Evolutionary conservation across 768 basidiomycete species (phyloP), one percentile per base, ranked within the genome.

Genomic region (Termitomyces sp.): DNA sequence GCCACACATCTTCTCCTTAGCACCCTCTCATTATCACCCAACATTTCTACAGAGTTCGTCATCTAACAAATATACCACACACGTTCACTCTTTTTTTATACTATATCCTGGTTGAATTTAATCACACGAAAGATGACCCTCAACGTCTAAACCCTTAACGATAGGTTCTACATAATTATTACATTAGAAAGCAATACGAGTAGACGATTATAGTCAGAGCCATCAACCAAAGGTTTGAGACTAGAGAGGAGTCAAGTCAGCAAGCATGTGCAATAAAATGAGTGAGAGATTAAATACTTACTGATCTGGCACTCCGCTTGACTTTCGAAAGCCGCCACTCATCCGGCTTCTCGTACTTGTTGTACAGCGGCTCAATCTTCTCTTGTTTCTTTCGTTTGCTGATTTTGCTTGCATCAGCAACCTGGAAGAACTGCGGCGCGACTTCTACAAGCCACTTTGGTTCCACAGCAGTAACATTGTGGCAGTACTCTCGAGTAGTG

Each of bases 391-490:
- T 98, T 63, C 94, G 83, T 73, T 95, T 96, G 68, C 92, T 94
- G 75, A 98, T 96, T 74, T 97, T 98, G 76, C 94, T 95, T 54
- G 85, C 90, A 72, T 98, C 97, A 2, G 96, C 94, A 45, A 99
- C 94, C 73, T 92, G 92, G 88, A 98, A 99, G 81, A 97, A 98
- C 59, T 95, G 94, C 1, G 97, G 96, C 7, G 96, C 97, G 24
- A 96, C 94, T 67, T 99, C 95, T 18, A 94, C 91, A 8, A 98
- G 84, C 97, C 96, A 99, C 71, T 97, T 97, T 4, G 97, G 96
- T 69, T 99, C 97, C 59, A 99, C 83, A 0, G 93, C 92, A 0
- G 94, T 96, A 45, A 98, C 93, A 55, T 91, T 94, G 65, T 92
- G 88, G 70, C 88, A 92, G 68, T 92, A 97, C 73, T 94, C 92